A percentile compares a stretch with the other conserved stretches of the same genome.
Evolutionary conservation across 2,329 filamentous ascomycete species (phyloP).

Genomic region (Penicillium brevicompactum): DNA sequence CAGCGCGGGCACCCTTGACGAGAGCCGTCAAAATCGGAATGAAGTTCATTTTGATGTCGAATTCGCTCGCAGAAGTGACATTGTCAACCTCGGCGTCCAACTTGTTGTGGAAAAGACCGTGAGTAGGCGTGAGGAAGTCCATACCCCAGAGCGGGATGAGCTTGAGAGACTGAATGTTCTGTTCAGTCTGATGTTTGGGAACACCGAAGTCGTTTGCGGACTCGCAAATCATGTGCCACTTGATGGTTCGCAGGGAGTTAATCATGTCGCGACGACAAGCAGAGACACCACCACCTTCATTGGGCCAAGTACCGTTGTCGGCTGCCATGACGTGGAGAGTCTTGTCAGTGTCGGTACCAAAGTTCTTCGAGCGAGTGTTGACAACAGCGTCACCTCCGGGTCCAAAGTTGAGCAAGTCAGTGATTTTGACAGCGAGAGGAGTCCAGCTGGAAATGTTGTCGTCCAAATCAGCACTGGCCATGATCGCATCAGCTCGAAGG

Average conservation of each 20-base stretch:
- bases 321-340: slow-evolving; percentile 55
- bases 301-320: slow-evolving; percentile 57
- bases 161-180: slow-evolving; percentile 58
- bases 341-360: slow-evolving; percentile 52
- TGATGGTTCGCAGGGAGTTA: slow-evolving; percentile 56
- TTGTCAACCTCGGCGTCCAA: slow-evolving; percentile 55
- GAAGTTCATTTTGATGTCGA: slow-evolving; percentile 56
- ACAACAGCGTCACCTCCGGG: slow-evolving; percentile 57
- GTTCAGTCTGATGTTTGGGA: slow-evolving; percentile 58
- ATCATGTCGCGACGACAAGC: slow-evolving; percentile 59
- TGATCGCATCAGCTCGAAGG: slow-evolving; percentile 52
- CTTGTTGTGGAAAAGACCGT: slow-evolving; percentile 58
- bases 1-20: slow-evolving; percentile 54
- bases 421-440: slow-evolving; percentile 53
- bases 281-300: slow-evolving; percentile 57
- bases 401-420: slow-evolving; percentile 55
- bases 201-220: slow-evolving; percentile 59
- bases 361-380: slow-evolving; percentile 51
- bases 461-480: slow-evolving; percentile 55
- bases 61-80: slow-evolving; percentile 47
- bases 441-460: slow-evolving; percentile 57
- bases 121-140: slow-evolving; percentile 55
- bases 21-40: slow-evolving; percentile 55
- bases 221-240: slow-evolving; percentile 59
- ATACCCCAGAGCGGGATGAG: slow-evolving; percentile 58